Conservation (phyloP, 352 stramenopile genomes). For the Pythium oligandrum region DNA sequence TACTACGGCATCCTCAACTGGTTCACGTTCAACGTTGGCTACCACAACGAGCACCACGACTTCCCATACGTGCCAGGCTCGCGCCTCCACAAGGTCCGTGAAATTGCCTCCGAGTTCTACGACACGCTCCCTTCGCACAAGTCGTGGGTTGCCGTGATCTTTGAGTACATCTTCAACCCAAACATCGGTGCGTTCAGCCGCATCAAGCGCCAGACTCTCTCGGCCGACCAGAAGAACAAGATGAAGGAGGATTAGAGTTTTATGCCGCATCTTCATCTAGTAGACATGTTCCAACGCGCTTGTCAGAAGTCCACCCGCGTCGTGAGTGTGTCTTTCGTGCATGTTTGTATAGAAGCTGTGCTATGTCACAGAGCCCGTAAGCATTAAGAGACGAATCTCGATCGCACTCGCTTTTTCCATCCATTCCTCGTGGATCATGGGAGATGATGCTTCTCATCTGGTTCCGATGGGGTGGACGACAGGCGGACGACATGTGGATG, state of each 20-base stretch:
- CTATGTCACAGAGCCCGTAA: no score
- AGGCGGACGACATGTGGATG: no score
- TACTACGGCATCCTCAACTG: constrained; percentile 98
- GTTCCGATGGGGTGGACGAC: no score
- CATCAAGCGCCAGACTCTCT: constrained; percentile 82
- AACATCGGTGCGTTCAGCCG: constrained; percentile 91
- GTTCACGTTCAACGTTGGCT: constrained; percentile 97
- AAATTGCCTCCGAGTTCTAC: constrained; percentile 94
- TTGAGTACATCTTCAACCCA: constrained; percentile 92
- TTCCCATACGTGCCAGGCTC: constrained; percentile 92
- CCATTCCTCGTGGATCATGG: no score
- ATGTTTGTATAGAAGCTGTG: no score
- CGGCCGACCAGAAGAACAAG: constrained; percentile 52
- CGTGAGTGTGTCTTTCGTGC: no score
- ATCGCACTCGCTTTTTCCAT: no score
- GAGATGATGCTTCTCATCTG: no score
- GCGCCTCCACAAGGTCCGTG: constrained; percentile 87
- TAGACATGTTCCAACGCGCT: no score
- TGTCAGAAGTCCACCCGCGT: no score
- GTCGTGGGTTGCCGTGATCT: constrained; percentile 91
- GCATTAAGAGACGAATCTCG: no score
- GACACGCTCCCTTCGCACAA: constrained; percentile 91
- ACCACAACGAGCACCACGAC: constrained; percentile 99
- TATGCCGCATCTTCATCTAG: no score
- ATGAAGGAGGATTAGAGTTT: constrained; percentile 60